Conservation (phyloP, 306 rosid species). For the Quercus robur region DNA sequence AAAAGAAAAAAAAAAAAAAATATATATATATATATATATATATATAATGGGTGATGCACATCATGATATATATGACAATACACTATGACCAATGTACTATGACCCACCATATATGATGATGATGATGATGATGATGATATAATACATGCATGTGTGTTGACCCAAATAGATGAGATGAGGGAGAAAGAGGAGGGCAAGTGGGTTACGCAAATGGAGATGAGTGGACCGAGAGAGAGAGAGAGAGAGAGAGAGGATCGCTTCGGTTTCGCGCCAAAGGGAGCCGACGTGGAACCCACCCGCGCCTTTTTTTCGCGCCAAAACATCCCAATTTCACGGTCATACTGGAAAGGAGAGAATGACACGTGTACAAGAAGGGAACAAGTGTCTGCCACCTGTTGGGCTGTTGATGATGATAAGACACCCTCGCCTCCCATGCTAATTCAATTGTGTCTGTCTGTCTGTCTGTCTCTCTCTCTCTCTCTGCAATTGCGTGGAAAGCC, state of each 20-base stretch:
- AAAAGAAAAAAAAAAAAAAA: too few relatives aligned
- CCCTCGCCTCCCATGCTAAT: not conserved
- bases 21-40: too few relatives aligned
- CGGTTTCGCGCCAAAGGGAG: constrained; percentile 42
- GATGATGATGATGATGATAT: not conserved
- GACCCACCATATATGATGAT: too few relatives aligned
- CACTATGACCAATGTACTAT: too few relatives aligned
- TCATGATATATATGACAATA: too few relatives aligned
- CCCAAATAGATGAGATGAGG: not conserved
- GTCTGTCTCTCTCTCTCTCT: too few relatives aligned
- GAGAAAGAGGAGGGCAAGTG: constrained; percentile 2
- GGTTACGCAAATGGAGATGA: constrained; percentile 22
- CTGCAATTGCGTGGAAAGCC: not conserved
- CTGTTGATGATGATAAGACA: not conserved
- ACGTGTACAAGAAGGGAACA: not conserved
- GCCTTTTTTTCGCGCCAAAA: constrained; percentile 30
- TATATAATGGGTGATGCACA: too few relatives aligned
- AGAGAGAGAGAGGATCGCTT: not conserved
- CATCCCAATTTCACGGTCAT: not conserved
- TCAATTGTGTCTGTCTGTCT: too few relatives aligned
- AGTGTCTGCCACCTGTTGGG: constrained; percentile 10
- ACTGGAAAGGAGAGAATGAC: not conserved
- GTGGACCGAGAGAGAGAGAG: constrained; percentile 8
- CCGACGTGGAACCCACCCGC: constrained; percentile 32
- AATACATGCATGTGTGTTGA: not conserved